Evolutionary conservation across 192 early-diverging fungal species (phyloP).

Genomic region (Podila horticola): DNA sequence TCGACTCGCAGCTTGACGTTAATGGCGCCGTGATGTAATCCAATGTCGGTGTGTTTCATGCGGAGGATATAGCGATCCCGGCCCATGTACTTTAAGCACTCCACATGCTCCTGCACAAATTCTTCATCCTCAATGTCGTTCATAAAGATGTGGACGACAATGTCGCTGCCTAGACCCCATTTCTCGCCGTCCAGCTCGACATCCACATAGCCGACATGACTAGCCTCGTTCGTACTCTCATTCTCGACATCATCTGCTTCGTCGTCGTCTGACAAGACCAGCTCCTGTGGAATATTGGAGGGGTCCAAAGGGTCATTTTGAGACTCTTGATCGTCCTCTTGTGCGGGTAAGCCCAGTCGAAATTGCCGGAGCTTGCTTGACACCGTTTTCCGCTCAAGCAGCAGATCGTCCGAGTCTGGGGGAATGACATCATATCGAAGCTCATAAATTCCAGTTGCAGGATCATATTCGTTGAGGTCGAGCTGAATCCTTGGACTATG

Average conservation of each 20-base stretch:
- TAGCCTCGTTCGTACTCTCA: neutral
- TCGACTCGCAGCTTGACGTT: constrained; percentile 47
- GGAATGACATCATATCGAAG: constrained; percentile 52
- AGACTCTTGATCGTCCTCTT: constrained; percentile 21
- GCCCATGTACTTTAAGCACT: constrained; percentile 53
- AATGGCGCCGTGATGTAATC: constrained; percentile 25
- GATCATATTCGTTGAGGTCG: constrained; percentile 51
- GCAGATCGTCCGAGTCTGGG: constrained; percentile 25
- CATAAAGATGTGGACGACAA: constrained; percentile 50
- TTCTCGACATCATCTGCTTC: constrained; percentile 31
- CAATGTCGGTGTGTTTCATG: constrained; percentile 48
- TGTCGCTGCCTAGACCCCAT: constrained; percentile 47
- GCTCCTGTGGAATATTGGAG: constrained; percentile 31
- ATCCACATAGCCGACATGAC: constrained; percentile 36
- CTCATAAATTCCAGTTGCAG: constrained; percentile 47
- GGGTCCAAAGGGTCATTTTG: constrained; percentile 7
- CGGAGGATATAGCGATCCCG: constrained; percentile 42
- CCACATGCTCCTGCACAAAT: constrained; percentile 49
- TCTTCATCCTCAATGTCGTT: constrained; percentile 53
- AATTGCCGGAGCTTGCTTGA: constrained; percentile 37
- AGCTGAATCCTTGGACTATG: constrained; percentile 49
- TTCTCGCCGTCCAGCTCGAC: constrained; percentile 52
- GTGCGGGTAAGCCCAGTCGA: constrained; percentile 7
- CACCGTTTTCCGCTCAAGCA: constrained; percentile 16
- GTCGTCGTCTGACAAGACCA: constrained; percentile 39